These are phyloP conservation scores for Erodium chrysanthum DNA, from an alignment of 441 rosid genomes.

Conservation along the genomic window DNA sequence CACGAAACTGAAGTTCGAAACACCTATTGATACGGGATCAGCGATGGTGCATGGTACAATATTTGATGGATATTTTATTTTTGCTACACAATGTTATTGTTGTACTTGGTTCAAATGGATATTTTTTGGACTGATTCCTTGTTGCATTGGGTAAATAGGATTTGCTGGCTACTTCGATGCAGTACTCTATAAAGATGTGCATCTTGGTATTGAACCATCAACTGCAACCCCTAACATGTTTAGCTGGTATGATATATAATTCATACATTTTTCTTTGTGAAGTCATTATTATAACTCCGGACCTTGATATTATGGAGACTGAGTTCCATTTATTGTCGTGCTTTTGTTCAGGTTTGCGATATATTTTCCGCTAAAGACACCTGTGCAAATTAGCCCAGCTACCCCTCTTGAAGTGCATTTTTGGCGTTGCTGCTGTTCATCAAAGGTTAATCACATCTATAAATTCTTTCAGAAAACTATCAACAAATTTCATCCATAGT, in stretches of 20 bases:
- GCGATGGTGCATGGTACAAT: constrained; percentile 77
- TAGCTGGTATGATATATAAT: constrained; percentile 56
- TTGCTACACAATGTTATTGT: not conserved
- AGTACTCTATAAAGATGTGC: constrained; percentile 73
- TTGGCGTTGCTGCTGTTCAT: constrained; percentile 79
- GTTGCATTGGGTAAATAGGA: constrained; percentile 32
- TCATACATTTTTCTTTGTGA: not conserved
- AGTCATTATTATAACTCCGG: not conserved
- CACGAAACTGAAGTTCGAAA: constrained; percentile 61
- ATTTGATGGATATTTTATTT: no score
- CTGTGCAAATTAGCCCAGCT: constrained; percentile 45
- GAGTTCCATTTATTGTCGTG: not conserved
- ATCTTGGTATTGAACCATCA: constrained; percentile 90
- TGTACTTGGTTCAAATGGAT: not conserved
- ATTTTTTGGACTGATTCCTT: constrained; percentile 13
- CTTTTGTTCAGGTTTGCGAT: constrained; percentile 63
- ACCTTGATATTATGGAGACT: not conserved
- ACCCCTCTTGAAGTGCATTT: constrained; percentile 68
- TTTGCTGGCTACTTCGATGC: constrained; percentile 96
- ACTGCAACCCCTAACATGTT: constrained; percentile 93
- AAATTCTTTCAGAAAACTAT: not conserved
- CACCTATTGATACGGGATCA: constrained; percentile 67
- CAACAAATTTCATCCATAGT: not conserved
- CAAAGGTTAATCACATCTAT: constrained; percentile 44
- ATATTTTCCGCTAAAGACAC: constrained; percentile 81